Conservation (phyloP, 768 basidiomycete genomes). For the Boletus speciosus region DNA sequence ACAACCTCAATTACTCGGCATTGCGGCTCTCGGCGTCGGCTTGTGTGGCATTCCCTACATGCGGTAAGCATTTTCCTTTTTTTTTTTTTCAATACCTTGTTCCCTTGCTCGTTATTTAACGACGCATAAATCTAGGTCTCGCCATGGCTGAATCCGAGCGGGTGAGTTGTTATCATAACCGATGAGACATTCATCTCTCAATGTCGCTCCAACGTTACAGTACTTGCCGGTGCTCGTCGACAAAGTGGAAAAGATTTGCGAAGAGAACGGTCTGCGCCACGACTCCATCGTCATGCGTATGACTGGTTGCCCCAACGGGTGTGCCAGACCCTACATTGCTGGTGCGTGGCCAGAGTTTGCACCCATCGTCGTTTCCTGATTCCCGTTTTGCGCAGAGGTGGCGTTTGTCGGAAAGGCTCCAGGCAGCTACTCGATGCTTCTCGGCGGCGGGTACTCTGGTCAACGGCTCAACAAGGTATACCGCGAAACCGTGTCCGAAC, state of each 20-base stretch:
- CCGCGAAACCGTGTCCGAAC: conserved; percentile 85
- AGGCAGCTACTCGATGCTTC: conserved; percentile 88
- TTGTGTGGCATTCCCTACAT: conserved; percentile 97
- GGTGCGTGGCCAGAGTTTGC: conserved; percentile 40
- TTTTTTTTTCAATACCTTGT: not conserved
- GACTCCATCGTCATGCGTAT: conserved; percentile 98
- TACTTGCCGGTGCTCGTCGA: conserved; percentile 90
- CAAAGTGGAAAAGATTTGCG: conserved; percentile 93
- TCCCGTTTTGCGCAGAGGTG: conserved; percentile 55
- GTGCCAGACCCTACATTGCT: conserved; percentile 89
- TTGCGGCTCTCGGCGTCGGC: conserved; percentile 88
- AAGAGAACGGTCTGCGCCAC: conserved; percentile 88
- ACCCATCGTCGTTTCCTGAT: not conserved
- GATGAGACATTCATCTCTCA: conserved; percentile 24
- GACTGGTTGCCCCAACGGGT: conserved; percentile 96
- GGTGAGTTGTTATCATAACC: conserved; percentile 32
- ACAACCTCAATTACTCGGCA: conserved; percentile 76
- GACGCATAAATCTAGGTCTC: conserved; percentile 38
- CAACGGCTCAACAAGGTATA: conserved; percentile 96
- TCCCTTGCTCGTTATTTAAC: not conserved
- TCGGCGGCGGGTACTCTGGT: conserved; percentile 94
- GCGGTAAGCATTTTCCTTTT: conserved; percentile 43
- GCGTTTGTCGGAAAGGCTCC: conserved; percentile 97
- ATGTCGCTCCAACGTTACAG: conserved; percentile 42
- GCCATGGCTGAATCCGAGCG: conserved; percentile 80